phyloP scores from a whole-genome alignment of 768 basidiomycete species.

The Trametes cingulata region DNA sequence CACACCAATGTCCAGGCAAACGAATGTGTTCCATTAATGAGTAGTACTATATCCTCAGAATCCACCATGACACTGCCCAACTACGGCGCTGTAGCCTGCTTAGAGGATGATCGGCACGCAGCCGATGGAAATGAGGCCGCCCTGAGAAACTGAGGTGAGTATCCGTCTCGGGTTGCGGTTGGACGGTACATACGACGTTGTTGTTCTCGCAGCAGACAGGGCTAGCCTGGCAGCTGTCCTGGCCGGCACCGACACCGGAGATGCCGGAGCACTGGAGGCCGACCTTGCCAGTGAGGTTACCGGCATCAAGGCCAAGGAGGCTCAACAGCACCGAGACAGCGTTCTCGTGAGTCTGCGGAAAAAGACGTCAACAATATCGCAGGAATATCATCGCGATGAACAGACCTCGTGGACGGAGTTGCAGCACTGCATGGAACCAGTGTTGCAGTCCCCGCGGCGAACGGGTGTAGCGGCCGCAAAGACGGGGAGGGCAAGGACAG shows the following conservation, averaged over 20 bases:
- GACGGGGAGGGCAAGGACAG: conserved; percentile 19
- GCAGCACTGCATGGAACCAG: conserved; percentile 20
- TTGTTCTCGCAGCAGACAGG: conserved; percentile 31
- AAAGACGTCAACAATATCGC: not conserved
- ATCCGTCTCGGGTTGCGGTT: too few relatives aligned
- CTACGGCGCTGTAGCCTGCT: not conserved
- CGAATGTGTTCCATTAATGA: not conserved
- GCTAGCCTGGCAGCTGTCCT: conserved; percentile 13
- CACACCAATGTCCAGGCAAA: too few relatives aligned
- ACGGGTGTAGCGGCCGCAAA: conserved; percentile 17
- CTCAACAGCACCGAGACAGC: conserved; percentile 21
- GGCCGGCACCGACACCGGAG: conserved; percentile 22
- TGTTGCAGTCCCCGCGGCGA: conserved; percentile 19
- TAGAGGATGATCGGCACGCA: conserved; percentile 20
- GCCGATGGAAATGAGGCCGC: conserved; percentile 20
- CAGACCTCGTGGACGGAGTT: conserved; percentile 15
- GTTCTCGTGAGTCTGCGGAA: conserved; percentile 2
- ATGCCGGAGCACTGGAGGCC: conserved; percentile 29
- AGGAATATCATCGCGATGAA: not conserved
- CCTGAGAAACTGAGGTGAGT: not conserved
- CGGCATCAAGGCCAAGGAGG: conserved; percentile 24
- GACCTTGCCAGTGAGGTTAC: conserved; percentile 22
- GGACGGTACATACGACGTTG: conserved; percentile 22
- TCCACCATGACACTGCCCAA: not conserved
- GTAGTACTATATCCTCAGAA: not conserved